phyloP scores from a whole-genome alignment of 2,329 filamentous ascomycete genomes.

The Fusarium redolens region DNA sequence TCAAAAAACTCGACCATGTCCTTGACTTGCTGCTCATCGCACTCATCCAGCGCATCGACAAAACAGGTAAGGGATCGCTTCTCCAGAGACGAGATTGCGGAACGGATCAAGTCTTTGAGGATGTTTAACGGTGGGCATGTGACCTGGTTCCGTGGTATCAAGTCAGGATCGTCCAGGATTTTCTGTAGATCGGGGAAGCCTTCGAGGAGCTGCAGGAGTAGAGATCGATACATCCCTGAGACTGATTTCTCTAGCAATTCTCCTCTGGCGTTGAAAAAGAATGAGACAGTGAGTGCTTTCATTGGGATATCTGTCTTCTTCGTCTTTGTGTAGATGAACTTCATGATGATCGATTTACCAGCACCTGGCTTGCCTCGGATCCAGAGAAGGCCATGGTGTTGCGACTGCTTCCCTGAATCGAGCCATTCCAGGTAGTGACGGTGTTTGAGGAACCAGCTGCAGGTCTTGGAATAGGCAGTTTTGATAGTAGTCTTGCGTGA shows the following conservation, averaged over 20 bases:
- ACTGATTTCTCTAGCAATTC: constrained; percentile 56
- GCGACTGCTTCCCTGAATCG: background rate
- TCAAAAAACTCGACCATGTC: constrained; percentile 58
- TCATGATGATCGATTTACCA: constrained; percentile 62
- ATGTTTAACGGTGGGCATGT: background rate
- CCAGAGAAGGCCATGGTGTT: constrained; percentile 55
- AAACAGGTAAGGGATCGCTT: constrained; percentile 28
- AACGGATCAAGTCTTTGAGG: constrained; percentile 4
- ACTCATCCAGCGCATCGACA: constrained; percentile 62
- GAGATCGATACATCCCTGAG: constrained; percentile 61
- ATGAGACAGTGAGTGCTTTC: constrained; percentile 49
- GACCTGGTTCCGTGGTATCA: background rate
- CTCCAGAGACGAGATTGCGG: background rate
- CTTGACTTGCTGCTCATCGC: constrained; percentile 53
- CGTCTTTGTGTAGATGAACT: constrained; percentile 45
- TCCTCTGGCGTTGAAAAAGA: constrained; percentile 65
- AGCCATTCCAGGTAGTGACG: constrained; percentile 24
- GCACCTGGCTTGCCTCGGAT: constrained; percentile 60
- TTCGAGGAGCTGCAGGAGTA: constrained; percentile 60
- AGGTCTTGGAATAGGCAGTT: constrained; percentile 45
- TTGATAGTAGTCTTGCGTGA: constrained; percentile 52
- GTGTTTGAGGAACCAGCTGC: constrained; percentile 27
- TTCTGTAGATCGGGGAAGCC: constrained; percentile 49
- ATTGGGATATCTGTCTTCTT: background rate
- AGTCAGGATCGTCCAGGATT: constrained; percentile 43